Base-by-base conservation (phyloP, 768 basidiomycete genomes). In the Naganishia vishniacii region DNA sequence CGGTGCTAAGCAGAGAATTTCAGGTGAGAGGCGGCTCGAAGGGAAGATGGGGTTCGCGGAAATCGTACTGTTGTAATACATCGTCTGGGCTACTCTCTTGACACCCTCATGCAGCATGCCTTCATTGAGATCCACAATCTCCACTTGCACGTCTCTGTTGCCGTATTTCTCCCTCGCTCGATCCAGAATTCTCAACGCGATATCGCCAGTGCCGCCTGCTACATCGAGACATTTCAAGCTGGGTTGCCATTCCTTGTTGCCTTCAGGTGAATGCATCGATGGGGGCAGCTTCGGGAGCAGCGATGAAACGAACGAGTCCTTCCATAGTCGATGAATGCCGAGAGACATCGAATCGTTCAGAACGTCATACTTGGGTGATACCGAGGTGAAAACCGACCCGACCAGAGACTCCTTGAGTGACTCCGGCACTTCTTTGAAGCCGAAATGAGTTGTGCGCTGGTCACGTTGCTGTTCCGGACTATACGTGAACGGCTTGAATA, bases 341-440 rank as follows among this genome's bases (percentile, higher is more conserved):
- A 98, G 79, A 3, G 95, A 98, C 77, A 92, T 89, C n/a, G 92
- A 90, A 74, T 98, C 95, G 81, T 99, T 99, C 94, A 99, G 95
- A 44, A 97, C 77, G 78, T 98, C 95, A 79, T 99, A 99, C 47
- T 84, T 87, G 37, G 89, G 87, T 45, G 95, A 92, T 63, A 99
- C 95, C 7, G 90, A 94, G 73, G 89, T 86, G 79, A 99, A 99
- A 58, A 99, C 93, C 68, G 83, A 84, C 71, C 89, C 90, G 67
- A 99, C 95, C 48, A 98, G 82, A 1, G 83, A 79, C 79, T 98
- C 94, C 75, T 99, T 99, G 37, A 82, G 76, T 34, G 88, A 85
- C 74, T 90, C 88, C 15, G 88, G 88, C 2, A 99, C 86, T 7
- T 86, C 88, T 77, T 82, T 84, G 83, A 91, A 99, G 28, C 95